Base-by-base conservation (phyloP, 352 stramenopile species). In the Pythium guiyangense region DNA sequence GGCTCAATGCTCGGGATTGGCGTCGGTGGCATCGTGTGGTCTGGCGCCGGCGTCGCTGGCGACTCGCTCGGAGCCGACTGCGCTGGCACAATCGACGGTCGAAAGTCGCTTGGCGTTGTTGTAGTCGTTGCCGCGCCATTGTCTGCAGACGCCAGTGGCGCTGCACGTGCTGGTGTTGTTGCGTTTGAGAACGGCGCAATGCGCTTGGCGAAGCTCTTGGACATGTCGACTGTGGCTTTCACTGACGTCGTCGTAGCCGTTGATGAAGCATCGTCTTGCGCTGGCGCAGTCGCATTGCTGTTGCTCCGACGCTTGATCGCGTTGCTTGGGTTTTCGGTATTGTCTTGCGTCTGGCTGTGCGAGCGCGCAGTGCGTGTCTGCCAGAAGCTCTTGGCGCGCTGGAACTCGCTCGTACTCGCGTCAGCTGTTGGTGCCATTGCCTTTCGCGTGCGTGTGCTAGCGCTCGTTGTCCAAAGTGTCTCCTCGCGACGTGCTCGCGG, bases 381-480 rank as follows among this genome's bases (percentile, higher is more conserved):
- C 81, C 81, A 91, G 26, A 91, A 69, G 44, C 51, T 87, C 54
- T 86, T 85, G 43, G 84, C 77, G 57, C 73, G 71, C 45, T 67
- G 60, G 48, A 83, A 80, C 60, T 79, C 70, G 53, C 29, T 68
- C 22, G n/a, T n/a, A 42, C 49, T 55, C 49, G 42, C 35, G 49
- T 54, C 49, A n/a, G 31, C 40, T 34, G 48, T 20, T 2, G 45
- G 12, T 29, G 46, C 17, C 27, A 37, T 51, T 18, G 22, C 49
- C 50, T 53, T 37, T 25, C 17, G 35, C 39, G 40, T 12, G 35
- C 39, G 40, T 25, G 14, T 51, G 27, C 11, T 49, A 27, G 35
- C 26, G 45, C n/a, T 52, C 31, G 35, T 22, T n/a, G 46, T 53
- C 47, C 17, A 17, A 47, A 12, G 10, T 27, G 25, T 56, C 11